A percentile compares a stretch with the other conserved stretches of the same genome.
phyloP scores from a whole-genome alignment of 805 yeast genomes.

The Lipomyces orientalis region DNA sequence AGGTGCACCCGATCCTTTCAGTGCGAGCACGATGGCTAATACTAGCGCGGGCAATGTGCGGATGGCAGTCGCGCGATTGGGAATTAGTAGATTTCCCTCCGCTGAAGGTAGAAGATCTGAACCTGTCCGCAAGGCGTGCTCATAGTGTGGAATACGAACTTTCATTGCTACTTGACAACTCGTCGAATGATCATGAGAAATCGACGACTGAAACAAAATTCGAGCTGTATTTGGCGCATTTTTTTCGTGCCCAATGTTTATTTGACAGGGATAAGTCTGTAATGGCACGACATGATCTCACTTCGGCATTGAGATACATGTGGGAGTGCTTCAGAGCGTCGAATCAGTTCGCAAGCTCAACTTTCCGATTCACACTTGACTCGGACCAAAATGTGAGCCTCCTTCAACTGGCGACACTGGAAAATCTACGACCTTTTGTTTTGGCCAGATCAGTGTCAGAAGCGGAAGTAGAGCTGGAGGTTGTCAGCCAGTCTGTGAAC shows the following conservation, averaged over 20 bases:
- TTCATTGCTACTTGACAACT: slow-evolving; percentile 7
- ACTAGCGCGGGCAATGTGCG: slow-evolving; percentile 19
- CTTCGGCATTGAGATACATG: not conserved
- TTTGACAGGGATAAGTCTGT: slow-evolving; percentile 19
- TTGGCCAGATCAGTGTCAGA: not conserved
- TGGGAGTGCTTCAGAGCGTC: not conserved
- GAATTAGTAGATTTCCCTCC: slow-evolving; percentile 17
- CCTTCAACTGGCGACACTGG: slow-evolving; percentile 1
- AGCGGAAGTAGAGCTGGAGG: not conserved
- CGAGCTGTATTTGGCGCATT: slow-evolving; percentile 8
- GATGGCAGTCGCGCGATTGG: slow-evolving; percentile 23
- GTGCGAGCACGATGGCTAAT: slow-evolving; percentile 12
- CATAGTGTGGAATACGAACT: slow-evolving; percentile 19
- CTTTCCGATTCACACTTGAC: not conserved
- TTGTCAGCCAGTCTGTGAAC: not conserved
- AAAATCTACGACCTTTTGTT: slow-evolving; percentile 10
- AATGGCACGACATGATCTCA: slow-evolving; percentile 1
- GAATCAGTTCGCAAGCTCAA: not conserved
- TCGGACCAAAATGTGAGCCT: not conserved
- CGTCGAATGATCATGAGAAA: not conserved
- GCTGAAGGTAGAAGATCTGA: not conserved
- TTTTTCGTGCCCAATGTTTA: slow-evolving; percentile 21
- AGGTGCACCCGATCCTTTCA: not conserved
- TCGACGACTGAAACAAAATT: not conserved
- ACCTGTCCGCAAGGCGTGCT: not conserved